Conservation (phyloP, 2,329 filamentous ascomycete species). For the Coccinonectria pachysandricola region DNA sequence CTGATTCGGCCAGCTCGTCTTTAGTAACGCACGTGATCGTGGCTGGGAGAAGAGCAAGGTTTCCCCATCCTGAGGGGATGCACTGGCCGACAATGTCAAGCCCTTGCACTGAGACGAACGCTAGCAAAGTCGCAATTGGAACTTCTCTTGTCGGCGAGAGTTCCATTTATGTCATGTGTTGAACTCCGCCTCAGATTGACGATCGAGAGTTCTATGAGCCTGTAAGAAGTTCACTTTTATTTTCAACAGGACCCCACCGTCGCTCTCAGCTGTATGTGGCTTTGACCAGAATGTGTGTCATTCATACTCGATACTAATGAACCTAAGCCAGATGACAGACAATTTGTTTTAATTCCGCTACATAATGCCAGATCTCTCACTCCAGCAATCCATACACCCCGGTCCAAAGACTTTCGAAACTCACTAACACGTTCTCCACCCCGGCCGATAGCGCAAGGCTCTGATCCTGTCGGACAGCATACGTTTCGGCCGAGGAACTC, state of each 20-base stretch:
- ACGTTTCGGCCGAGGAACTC: conserved; percentile 7
- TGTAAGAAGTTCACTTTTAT: conserved; percentile 6
- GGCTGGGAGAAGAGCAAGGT: conserved; percentile 10
- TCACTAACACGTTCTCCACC: too few relatives aligned
- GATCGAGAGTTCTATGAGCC: conserved; percentile 4
- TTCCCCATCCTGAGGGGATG: conserved; percentile 18
- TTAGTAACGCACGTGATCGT: conserved; percentile 15
- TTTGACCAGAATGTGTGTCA: conserved; percentile 4
- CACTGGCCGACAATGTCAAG: conserved; percentile 18
- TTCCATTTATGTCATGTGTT: conserved; percentile 9
- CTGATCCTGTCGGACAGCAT: too few relatives aligned
- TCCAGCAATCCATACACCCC: conserved; percentile 15
- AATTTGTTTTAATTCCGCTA: conserved; percentile 4
- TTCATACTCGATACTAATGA: conserved; percentile 8
- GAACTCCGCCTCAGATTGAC: conserved; percentile 5
- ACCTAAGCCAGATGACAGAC: conserved; percentile 2
- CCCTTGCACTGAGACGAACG: conserved; percentile 9
- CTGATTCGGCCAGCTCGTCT: conserved; percentile 13
- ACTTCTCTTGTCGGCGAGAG: too few relatives aligned
- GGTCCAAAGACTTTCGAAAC: conserved; percentile 13
- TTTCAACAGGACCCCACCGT: too few relatives aligned
- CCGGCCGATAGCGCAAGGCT: too few relatives aligned
- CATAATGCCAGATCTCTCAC: conserved; percentile 18
- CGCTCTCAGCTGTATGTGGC: too few relatives aligned
- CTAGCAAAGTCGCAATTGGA: conserved; percentile 13